phyloP scores from a whole-genome alignment of 495 filamentous ascomycete genomes.

The Cudoniella acicularis region DNA sequence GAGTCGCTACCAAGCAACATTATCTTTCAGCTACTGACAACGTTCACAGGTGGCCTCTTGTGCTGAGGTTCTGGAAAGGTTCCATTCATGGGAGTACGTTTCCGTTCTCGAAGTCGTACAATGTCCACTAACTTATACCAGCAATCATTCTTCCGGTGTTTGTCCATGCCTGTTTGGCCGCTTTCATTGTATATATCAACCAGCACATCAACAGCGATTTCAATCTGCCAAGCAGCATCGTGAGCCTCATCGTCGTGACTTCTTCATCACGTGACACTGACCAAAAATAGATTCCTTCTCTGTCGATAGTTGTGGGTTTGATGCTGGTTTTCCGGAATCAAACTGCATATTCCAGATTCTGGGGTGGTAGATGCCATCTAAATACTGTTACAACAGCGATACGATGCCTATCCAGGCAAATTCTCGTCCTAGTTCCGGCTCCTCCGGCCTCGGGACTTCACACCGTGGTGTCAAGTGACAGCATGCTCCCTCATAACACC shows the following conservation, averaged over 20 bases:
- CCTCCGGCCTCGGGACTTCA: conserved; percentile 13
- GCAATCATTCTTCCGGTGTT: conserved; percentile 60
- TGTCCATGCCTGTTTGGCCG: conserved; percentile 61
- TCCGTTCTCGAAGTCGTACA: background rate
- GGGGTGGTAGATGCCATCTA: conserved; percentile 60
- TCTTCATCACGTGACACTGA: background rate
- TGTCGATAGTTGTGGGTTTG: conserved; percentile 75
- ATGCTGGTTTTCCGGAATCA: conserved; percentile 78
- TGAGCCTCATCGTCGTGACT: conserved; percentile 25
- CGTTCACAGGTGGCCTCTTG: conserved; percentile 65
- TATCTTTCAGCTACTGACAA: background rate
- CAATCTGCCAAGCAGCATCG: conserved; percentile 61
- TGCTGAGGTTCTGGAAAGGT: conserved; percentile 71
- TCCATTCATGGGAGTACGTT: conserved; percentile 56
- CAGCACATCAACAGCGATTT: conserved; percentile 48
- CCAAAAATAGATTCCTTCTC: conserved; percentile 56
- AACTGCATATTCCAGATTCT: conserved; percentile 69
- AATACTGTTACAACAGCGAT: conserved; percentile 42
- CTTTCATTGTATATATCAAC: conserved; percentile 61
- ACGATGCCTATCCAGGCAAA: conserved; percentile 21
- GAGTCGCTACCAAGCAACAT: background rate
- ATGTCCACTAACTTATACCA: conserved; percentile 1
- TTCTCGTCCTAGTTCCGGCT: conserved; percentile 22
- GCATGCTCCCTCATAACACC: conserved; percentile 7
- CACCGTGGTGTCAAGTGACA: conserved; percentile 13